phyloP scores from a whole-genome alignment of 1,284 basidiomycete genomes.

The Cystobasidium slooffiae region DNA sequence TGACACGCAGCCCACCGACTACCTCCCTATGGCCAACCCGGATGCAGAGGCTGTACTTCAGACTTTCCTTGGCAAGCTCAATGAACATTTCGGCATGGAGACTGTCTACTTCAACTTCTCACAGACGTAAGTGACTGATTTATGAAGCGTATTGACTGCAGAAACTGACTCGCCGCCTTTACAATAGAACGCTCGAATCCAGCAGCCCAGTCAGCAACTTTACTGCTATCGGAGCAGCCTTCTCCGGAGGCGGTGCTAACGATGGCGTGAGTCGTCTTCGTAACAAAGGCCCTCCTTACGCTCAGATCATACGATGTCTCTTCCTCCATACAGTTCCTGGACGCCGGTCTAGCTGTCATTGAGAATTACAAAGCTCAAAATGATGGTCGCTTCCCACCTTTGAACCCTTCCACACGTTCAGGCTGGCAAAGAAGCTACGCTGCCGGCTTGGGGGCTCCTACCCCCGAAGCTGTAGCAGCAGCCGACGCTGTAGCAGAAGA shows the following conservation, averaged over 20 bases:
- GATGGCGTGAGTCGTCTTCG: constrained; percentile 2
- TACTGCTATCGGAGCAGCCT: neutral
- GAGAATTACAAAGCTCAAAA: constrained; percentile 1
- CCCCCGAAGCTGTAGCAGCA: neutral
- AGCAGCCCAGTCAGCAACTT: neutral
- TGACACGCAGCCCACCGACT: constrained; percentile 14
- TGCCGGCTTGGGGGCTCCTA: neutral
- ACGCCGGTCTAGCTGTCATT: neutral
- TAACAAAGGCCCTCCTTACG: too few species aligned
- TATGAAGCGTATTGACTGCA: neutral
- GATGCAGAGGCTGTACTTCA: neutral
- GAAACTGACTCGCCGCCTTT: neutral
- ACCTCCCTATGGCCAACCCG: neutral
- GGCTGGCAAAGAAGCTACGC: constrained; percentile 4
- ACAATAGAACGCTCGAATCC: neutral
- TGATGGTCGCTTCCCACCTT: constrained; percentile 1
- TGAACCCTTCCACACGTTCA: neutral
- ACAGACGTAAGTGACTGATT: neutral
- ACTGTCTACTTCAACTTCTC: constrained; percentile 11
- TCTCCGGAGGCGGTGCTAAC: neutral
- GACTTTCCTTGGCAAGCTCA: constrained; percentile 3
- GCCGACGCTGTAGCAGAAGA: neutral
- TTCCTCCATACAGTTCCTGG: neutral
- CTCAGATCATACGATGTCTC: too few species aligned
- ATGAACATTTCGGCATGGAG: neutral